phyloP scores from a whole-genome alignment of 106 monocot species.

The Dendrobium huoshanense region DNA sequence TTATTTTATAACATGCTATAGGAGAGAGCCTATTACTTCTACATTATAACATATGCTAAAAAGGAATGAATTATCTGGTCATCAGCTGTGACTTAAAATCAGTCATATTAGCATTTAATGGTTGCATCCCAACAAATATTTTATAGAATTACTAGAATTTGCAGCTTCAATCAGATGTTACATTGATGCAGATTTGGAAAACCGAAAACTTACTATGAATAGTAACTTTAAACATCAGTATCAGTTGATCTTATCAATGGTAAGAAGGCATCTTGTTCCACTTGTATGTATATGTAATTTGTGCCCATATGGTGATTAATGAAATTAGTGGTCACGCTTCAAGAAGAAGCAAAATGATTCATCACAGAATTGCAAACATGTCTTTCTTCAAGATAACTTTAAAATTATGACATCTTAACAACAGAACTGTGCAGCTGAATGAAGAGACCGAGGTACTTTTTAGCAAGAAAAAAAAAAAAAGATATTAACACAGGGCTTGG shows the following conservation, averaged over 20 bases:
- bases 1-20: no score
- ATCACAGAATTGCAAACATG: not conserved
- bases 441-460: not conserved
- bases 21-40: no score
- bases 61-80: not conserved
- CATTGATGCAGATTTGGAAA: not conserved
- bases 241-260: not conserved
- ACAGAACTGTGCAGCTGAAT: not conserved
- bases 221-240: not conserved
- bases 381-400: not conserved
- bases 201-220: no score
- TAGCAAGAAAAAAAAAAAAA: not conserved
- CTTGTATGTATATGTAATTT: not conserved
- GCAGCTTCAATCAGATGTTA: not conserved
- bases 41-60: no score
- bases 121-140: not conserved
- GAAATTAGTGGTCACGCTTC: not conserved
- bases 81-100: not conserved
- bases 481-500: not conserved
- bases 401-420: not conserved
- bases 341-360: not conserved
- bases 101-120: not conserved
- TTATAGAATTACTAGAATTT: not conserved
- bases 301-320: not conserved
- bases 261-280: not conserved